Percentiles rank a stretch among this genome's conserved stretches.
phyloP scores from a whole-genome alignment of 1,284 basidiomycete species.

The Ustilago lituana region DNA sequence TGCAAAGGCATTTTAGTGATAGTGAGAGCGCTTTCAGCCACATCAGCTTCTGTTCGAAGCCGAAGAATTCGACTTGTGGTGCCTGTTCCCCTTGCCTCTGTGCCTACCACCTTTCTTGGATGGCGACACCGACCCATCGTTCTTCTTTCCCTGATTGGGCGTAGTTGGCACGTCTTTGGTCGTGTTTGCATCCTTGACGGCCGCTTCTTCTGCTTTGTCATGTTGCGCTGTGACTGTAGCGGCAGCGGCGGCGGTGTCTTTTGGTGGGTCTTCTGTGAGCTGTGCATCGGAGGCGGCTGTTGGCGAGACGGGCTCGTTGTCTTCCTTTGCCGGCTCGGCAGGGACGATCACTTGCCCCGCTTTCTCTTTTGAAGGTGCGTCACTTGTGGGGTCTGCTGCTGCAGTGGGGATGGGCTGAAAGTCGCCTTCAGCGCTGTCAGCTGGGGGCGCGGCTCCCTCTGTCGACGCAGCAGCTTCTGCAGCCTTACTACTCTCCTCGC shows the following conservation, averaged over 20 bases:
- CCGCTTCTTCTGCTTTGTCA: neutral
- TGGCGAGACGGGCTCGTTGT: slow-evolving; percentile 9
- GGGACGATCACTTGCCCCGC: neutral
- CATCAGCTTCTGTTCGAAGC: slow-evolving; percentile 25
- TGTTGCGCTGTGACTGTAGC: neutral
- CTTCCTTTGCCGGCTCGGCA: slow-evolving; percentile 21
- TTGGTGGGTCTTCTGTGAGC: neutral
- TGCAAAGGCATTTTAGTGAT: too few species aligned
- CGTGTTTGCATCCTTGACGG: slow-evolving; percentile 3
- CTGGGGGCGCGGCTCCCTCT: slow-evolving; percentile 9
- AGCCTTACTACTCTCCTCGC: neutral
- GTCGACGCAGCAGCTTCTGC: neutral
- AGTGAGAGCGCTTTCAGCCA: too few species aligned
- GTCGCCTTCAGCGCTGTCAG: slow-evolving; percentile 13
- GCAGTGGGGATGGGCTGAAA: slow-evolving; percentile 16
- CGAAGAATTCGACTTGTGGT: slow-evolving; percentile 31
- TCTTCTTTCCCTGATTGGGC: slow-evolving; percentile 12
- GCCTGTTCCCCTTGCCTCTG: slow-evolving; percentile 29
- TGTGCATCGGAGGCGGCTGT: slow-evolving; percentile 6
- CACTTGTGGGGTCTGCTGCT: neutral
- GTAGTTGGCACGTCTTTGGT: neutral
- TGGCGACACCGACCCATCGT: slow-evolving; percentile 25
- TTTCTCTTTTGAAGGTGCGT: neutral
- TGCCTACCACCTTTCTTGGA: slow-evolving; percentile 15
- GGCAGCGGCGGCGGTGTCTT: too few species aligned